Percentiles rank a stretch among this genome's conserved stretches.
phyloP scores from a whole-genome alignment of 768 basidiomycete species.

The Hericium alpestre region DNA sequence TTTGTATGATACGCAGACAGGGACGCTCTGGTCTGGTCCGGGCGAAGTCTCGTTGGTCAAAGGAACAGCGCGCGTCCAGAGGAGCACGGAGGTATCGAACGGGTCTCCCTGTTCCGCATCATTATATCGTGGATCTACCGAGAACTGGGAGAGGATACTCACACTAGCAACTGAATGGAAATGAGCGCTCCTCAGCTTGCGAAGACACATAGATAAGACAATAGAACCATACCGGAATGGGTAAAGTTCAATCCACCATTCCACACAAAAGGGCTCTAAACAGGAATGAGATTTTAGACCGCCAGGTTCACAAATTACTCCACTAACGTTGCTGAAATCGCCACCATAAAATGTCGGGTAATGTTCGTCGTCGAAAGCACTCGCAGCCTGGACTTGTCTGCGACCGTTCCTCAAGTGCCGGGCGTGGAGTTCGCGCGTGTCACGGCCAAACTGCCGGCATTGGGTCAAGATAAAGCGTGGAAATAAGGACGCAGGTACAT shows the following conservation, averaged over 20 bases:
- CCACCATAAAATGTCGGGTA: conserved; percentile 40
- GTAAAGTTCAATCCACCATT: conserved; percentile 42
- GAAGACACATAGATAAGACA: no score
- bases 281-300: background rate
- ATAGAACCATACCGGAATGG: conserved; percentile 27
- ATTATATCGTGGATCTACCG: no score
- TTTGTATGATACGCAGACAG: conserved; percentile 39
- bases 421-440: conserved; percentile 27
- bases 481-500: background rate
- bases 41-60: conserved; percentile 18
- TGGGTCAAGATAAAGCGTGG: background rate
- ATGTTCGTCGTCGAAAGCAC: conserved; percentile 34
- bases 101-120: conserved; percentile 36
- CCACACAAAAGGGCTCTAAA: conserved; percentile 36
- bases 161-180: conserved; percentile 36
- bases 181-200: no score
- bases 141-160: conserved; percentile 9
- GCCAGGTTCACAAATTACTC: background rate
- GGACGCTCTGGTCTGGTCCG: conserved; percentile 37
- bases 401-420: conserved; percentile 25
- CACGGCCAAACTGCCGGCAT: conserved; percentile 25
- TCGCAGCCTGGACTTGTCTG: conserved; percentile 26
- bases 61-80: conserved; percentile 48
- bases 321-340: conserved; percentile 36
- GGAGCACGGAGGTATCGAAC: conserved; percentile 38